Evolutionary conservation across 805 yeast species (phyloP).

Genomic region (Candida ulmi): DNA sequence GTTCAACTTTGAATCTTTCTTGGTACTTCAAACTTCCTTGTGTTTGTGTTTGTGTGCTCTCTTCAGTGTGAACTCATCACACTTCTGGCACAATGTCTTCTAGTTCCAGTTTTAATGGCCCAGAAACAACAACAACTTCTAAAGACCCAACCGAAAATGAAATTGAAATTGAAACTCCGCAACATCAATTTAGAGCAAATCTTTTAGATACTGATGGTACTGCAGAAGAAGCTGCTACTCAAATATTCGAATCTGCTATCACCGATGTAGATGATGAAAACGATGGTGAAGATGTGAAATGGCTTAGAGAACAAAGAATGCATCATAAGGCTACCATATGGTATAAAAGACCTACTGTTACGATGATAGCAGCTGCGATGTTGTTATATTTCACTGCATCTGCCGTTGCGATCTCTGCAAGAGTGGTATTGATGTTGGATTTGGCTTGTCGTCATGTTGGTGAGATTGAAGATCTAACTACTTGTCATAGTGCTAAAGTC

Average conservation of each 20-base stretch:
- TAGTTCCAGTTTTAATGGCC: too few species aligned
- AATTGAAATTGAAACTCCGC: too few species aligned
- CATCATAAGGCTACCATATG: slow-evolving; percentile 41
- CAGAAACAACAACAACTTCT: too few species aligned
- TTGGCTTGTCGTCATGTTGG: slow-evolving; percentile 25
- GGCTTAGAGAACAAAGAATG: slow-evolving; percentile 44
- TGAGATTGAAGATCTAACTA: slow-evolving; percentile 19
- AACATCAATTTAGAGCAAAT: neutral
- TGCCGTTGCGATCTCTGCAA: slow-evolving; percentile 35
- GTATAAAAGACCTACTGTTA: slow-evolving; percentile 52
- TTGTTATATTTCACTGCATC: slow-evolving; percentile 38
- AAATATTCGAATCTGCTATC: slow-evolving; percentile 36
- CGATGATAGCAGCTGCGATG: slow-evolving; percentile 38
- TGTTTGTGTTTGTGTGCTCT: too few species aligned
- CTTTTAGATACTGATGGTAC: neutral
- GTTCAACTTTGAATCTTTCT: too few species aligned
- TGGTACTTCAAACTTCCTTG: too few species aligned
- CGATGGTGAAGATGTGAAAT: slow-evolving; percentile 37
- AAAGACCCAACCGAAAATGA: too few species aligned
- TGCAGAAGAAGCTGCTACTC: slow-evolving; percentile 8
- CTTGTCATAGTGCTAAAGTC: slow-evolving; percentile 34
- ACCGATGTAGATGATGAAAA: slow-evolving; percentile 28
- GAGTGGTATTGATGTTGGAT: slow-evolving; percentile 27
- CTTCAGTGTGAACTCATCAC: too few species aligned
- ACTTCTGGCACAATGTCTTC: too few species aligned